Conservation (phyloP, 495 filamentous ascomycete genomes). For the Lasiosphaeris hirsuta region DNA sequence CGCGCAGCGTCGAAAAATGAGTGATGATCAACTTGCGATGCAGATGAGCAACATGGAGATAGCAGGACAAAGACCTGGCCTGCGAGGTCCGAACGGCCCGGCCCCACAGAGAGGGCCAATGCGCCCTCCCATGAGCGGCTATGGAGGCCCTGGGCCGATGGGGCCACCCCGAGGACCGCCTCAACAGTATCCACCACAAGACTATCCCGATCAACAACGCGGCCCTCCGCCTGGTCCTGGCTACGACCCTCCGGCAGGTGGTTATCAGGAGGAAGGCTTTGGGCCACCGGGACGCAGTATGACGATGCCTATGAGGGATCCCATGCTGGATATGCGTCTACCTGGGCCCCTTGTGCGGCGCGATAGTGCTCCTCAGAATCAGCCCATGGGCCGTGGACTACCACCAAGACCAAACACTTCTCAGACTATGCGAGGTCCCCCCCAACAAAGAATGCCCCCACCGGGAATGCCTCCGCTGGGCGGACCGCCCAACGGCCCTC, state of each 20-base stretch:
- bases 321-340: constrained; percentile 33
- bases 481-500: constrained; percentile 27
- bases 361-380: constrained; percentile 44
- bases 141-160: constrained; percentile 36
- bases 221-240: constrained; percentile 36
- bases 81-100: constrained; percentile 26
- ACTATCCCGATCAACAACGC: constrained; percentile 40
- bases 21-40: constrained; percentile 47
- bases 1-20: constrained; percentile 43
- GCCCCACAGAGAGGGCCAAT: constrained; percentile 32
- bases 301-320: constrained; percentile 51
- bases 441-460: too few species aligned
- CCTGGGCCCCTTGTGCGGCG: constrained; percentile 30
- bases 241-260: constrained; percentile 27
- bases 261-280: constrained; percentile 34
- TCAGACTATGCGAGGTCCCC: constrained; percentile 44
- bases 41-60: constrained; percentile 60
- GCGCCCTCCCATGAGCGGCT: constrained; percentile 28
- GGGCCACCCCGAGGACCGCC: constrained; percentile 36
- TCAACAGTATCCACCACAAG: constrained; percentile 35
- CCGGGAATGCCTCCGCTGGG: constrained; percentile 43
- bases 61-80: constrained; percentile 39
- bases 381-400: constrained; percentile 40
- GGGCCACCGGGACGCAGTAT: constrained; percentile 47
- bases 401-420: constrained; percentile 45